phyloP scores from a whole-genome alignment of 345 rosid genomes.

The Jatropha curcas region DNA sequence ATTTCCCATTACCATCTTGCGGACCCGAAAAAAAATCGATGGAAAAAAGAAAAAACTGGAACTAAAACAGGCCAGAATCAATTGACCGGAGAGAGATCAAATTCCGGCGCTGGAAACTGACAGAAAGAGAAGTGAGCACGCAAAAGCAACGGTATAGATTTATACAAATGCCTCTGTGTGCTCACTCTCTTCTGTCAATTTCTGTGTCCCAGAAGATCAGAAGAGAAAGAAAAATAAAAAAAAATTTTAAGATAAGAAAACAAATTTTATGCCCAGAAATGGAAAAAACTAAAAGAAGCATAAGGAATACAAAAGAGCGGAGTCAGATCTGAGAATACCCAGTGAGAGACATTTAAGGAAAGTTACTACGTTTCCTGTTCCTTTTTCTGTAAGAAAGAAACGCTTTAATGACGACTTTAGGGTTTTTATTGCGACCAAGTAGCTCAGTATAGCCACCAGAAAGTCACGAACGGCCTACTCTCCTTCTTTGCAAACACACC shows the following conservation, averaged over 20 bases:
- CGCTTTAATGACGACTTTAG: slow-evolving; percentile 25
- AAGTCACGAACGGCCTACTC: background rate
- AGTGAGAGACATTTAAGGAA: slow-evolving; percentile 39
- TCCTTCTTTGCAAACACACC: background rate
- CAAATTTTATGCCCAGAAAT: background rate
- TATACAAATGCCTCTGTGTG: slow-evolving; percentile 84
- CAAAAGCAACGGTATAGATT: slow-evolving; percentile 67
- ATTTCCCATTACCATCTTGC: background rate
- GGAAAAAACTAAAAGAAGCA: background rate
- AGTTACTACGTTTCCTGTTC: slow-evolving; percentile 21
- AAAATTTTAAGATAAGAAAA: background rate
- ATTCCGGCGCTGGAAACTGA: slow-evolving; percentile 70
- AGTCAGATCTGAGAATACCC: slow-evolving; percentile 55
- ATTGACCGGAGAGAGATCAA: slow-evolving; percentile 18
- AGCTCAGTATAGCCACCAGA: background rate
- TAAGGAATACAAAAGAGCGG: slow-evolving; percentile 17
- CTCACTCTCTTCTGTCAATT: slow-evolving; percentile 99
- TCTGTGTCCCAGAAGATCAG: slow-evolving; percentile 40
- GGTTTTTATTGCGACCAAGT: slow-evolving; percentile 23
- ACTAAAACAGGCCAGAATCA: slow-evolving; percentile 28
- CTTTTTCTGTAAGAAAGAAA: slow-evolving; percentile 13
- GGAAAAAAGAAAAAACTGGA: slow-evolving; percentile 16
- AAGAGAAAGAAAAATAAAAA: background rate
- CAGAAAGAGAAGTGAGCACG: slow-evolving; percentile 97
- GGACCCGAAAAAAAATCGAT: background rate